A percentile compares a stretch with the other conserved stretches of the same genome.
Evolutionary conservation across 1,284 basidiomycete species (phyloP).

Genomic region (Boletus sp.): DNA sequence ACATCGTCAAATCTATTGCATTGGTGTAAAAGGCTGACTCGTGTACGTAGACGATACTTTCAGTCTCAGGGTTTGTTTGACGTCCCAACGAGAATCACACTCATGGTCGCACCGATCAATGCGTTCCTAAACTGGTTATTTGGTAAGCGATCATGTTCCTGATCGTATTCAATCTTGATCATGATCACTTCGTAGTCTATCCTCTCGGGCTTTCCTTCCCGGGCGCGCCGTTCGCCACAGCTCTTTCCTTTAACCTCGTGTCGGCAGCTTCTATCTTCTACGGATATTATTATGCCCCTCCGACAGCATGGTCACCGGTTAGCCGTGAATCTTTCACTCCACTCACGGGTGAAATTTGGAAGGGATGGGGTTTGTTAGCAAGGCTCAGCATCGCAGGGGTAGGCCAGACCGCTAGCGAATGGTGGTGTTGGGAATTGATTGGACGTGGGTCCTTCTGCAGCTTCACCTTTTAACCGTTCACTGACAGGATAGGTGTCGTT

Average conservation of each 20-base stretch:
- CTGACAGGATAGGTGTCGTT: background rate
- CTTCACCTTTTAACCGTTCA: background rate
- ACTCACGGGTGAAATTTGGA: slow-evolving; percentile 61
- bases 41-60: slow-evolving; percentile 66
- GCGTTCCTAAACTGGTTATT: slow-evolving; percentile 82
- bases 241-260: slow-evolving; percentile 86
- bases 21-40: background rate
- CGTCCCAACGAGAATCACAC: slow-evolving; percentile 82
- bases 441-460: slow-evolving; percentile 40
- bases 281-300: slow-evolving; percentile 66
- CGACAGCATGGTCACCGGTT: slow-evolving; percentile 60
- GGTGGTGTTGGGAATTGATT: slow-evolving; percentile 90
- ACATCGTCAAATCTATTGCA: slow-evolving; percentile 19
- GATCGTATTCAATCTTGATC: too few relatives aligned
- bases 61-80: slow-evolving; percentile 87
- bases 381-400: slow-evolving; percentile 79
- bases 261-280: slow-evolving; percentile 69
- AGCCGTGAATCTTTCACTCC: slow-evolving; percentile 49
- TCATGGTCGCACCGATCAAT: slow-evolving; percentile 86
- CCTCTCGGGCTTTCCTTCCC: slow-evolving; percentile 83
- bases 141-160: slow-evolving; percentile 39
- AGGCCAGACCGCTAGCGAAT: slow-evolving; percentile 68
- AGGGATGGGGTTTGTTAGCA: slow-evolving; percentile 67
- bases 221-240: slow-evolving; percentile 89
- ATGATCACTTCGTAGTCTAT: slow-evolving; percentile 60